Evolutionary conservation across 176 grass and related monocot species (phyloP).

Genomic region (Musa itinerans): DNA sequence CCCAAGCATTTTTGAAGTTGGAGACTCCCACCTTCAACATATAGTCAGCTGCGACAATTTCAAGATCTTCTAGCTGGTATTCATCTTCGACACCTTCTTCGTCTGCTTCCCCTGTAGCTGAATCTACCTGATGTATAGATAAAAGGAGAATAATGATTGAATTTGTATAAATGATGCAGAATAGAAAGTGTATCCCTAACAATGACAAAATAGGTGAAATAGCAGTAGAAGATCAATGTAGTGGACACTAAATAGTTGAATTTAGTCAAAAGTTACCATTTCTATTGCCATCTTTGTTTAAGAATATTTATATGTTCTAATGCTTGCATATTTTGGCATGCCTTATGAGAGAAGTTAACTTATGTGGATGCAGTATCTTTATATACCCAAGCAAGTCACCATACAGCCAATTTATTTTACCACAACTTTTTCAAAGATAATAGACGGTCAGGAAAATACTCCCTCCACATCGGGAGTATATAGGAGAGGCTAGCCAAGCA

Average conservation of each 20-base stretch:
- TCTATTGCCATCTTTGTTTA: background rate
- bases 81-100: conserved; percentile 98
- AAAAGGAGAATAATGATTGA: conserved; percentile 4
- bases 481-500: no score
- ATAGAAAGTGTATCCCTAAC: no score
- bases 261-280: background rate
- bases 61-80: conserved; percentile 92
- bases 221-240: background rate
- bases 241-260: background rate
- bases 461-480: no score
- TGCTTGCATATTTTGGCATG: no score
- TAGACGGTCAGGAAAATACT: no score
- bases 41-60: conserved; percentile 82
- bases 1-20: conserved; percentile 97
- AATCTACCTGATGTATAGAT: conserved; percentile 56
- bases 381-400: no score
- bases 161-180: background rate
- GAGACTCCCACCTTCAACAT: conserved; percentile 86
- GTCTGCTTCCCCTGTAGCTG: conserved; percentile 67
- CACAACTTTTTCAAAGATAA: no score
- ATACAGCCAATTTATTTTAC: no score
- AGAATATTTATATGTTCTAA: no score
- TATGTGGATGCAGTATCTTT: no score
- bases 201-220: background rate
- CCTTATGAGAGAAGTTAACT: no score